Evolutionary conservation across 1,139 yeast genomes (phyloP).

Genomic region (Tardiomyces digboiensis): DNA sequence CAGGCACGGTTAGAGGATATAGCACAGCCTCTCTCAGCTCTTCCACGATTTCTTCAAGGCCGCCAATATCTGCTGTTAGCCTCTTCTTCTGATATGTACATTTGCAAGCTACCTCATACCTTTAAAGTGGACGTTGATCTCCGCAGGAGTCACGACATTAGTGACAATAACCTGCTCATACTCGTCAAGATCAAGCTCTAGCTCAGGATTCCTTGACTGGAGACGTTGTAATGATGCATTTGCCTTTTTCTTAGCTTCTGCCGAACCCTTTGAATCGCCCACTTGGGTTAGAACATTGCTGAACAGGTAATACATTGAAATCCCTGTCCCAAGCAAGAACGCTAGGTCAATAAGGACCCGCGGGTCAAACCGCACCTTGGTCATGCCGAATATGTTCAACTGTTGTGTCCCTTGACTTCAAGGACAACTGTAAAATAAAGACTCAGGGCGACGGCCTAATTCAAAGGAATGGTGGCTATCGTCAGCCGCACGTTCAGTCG

Average conservation of each 20-base stretch:
- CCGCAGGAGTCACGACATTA: slow-evolving; percentile 78
- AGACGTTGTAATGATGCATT: slow-evolving; percentile 51
- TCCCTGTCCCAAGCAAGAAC: slow-evolving; percentile 72
- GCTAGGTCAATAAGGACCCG: slow-evolving; percentile 49
- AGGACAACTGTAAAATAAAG: too few species aligned
- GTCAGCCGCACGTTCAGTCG: too few species aligned
- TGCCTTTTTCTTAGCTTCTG: slow-evolving; percentile 59
- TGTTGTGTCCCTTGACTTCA: not conserved
- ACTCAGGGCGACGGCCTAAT: too few species aligned
- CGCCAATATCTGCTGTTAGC: slow-evolving; percentile 59
- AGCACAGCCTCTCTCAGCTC: slow-evolving; percentile 84
- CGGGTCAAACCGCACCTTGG: slow-evolving; percentile 12
- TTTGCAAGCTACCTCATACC: not conserved
- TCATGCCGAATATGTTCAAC: not conserved
- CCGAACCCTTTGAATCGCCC: slow-evolving; percentile 11
- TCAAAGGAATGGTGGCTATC: too few species aligned
- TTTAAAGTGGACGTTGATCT: slow-evolving; percentile 60
- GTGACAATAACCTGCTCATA: slow-evolving; percentile 72
- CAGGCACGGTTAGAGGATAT: slow-evolving; percentile 76
- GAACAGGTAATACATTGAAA: slow-evolving; percentile 65
- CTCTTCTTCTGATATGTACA: not conserved
- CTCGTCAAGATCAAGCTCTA: slow-evolving; percentile 53
- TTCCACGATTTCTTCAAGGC: slow-evolving; percentile 69
- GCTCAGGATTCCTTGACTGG: slow-evolving; percentile 47
- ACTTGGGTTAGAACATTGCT: slow-evolving; percentile 35